Conservation (phyloP, 805 yeast genomes). For the Kodamaea neixiangensis region DNA sequence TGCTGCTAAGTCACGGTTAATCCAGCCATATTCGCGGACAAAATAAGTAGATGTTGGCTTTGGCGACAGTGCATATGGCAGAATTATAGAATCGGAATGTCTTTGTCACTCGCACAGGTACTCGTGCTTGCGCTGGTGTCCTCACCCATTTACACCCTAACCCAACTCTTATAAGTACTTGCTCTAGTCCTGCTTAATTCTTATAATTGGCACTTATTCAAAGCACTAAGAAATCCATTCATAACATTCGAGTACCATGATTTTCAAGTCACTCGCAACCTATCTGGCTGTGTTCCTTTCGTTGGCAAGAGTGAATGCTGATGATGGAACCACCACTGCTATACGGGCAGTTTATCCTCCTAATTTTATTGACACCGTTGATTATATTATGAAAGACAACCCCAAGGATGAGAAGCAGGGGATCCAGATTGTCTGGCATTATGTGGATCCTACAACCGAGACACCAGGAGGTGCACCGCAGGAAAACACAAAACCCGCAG, state of each 20-base stretch:
- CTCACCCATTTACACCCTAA: not conserved
- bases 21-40: not conserved
- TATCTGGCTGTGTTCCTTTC: slow-evolving; percentile 16
- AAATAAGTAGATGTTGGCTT: not conserved
- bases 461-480: slow-evolving; percentile 8
- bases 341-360: slow-evolving; percentile 15
- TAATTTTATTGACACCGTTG: slow-evolving; percentile 8
- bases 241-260: slow-evolving; percentile 8
- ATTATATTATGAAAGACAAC: slow-evolving; percentile 8
- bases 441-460: slow-evolving; percentile 16
- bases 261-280: slow-evolving; percentile 14
- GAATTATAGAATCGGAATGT: not conserved
- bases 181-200: not conserved
- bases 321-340: slow-evolving; percentile 12
- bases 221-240: not conserved
- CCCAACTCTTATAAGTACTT: not conserved
- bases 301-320: slow-evolving; percentile 7
- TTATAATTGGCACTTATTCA: not conserved
- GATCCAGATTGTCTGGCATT: slow-evolving; percentile 33
- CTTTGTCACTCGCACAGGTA: not conserved
- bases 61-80: not conserved
- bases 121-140: not conserved
- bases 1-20: not conserved
- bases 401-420: slow-evolving; percentile 22
- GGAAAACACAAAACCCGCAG: slow-evolving; percentile 1